These are phyloP conservation scores for Scheffersomyces amazonensis DNA, from an alignment of 805 yeast genomes.

Conservation along the genomic window DNA sequence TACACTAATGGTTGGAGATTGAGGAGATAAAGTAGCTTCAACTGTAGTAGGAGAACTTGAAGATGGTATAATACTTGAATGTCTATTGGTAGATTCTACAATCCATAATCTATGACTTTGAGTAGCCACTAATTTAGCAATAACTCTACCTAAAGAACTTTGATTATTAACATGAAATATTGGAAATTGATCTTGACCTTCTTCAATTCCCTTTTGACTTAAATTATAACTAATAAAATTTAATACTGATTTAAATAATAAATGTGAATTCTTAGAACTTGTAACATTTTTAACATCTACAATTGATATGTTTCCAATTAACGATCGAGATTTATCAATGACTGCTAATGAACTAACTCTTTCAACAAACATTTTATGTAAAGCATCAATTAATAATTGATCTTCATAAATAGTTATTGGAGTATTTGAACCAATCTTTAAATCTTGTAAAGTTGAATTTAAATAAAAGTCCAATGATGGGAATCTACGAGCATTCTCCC, in stretches of 20 bases:
- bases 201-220: slow-evolving; percentile 84
- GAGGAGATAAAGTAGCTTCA: slow-evolving; percentile 13
- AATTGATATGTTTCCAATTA: slow-evolving; percentile 90
- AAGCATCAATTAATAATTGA: slow-evolving; percentile 81
- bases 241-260: slow-evolving; percentile 77
- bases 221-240: slow-evolving; percentile 86
- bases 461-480: slow-evolving; percentile 75
- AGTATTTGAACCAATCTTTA: slow-evolving; percentile 66
- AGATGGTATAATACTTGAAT: slow-evolving; percentile 2
- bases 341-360: slow-evolving; percentile 91
- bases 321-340: slow-evolving; percentile 69
- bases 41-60: slow-evolving; percentile 6
- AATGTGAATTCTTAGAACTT: slow-evolving; percentile 79
- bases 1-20: background rate
- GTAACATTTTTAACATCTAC: slow-evolving; percentile 91
- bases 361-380: slow-evolving; percentile 77
- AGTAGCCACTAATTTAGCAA: slow-evolving; percentile 95
- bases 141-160: slow-evolving; percentile 79
- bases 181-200: slow-evolving; percentile 95
- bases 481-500: slow-evolving; percentile 92
- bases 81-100: slow-evolving; percentile 42
- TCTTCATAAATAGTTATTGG: slow-evolving; percentile 87
- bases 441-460: slow-evolving; percentile 63
- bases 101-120: slow-evolving; percentile 88
- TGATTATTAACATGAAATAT: slow-evolving; percentile 86